Base-by-base conservation (phyloP, 139 green algal genomes). In the Coelastrella sp. region DNA sequence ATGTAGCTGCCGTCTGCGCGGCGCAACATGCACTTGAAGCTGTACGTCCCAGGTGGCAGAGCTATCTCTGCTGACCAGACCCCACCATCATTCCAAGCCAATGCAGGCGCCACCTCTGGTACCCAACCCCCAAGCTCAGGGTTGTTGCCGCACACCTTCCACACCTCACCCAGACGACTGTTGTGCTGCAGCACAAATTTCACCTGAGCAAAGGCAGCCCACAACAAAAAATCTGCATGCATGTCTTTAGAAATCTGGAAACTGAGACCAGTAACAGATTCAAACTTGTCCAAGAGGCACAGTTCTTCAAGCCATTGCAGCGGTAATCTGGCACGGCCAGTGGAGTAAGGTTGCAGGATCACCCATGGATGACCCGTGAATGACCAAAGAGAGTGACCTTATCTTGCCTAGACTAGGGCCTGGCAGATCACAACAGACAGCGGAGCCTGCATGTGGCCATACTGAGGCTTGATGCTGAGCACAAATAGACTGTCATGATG, bases 21-120 rank as follows among this genome's bases (percentile, higher is more conserved):
- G 20, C 84, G 66, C 84, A 88, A 57, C 68, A 88, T 81, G 84
- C 84, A 83, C 87, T 91, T 91, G 87, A 91, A 91, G 15, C 11
- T 75, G 79, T 91, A 79, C 12, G 85, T 61, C 8, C 87, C 87
- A 20, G 87, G 87, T 61, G 87, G 78, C 25, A 91, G 78, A 7
- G 76, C n/a, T 10, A 91, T 56, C 87, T 85, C 87, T 24, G 78
- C 63, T 25, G 17, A 73, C 87, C 87, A 91, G 49, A 82, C 60
- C 63, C 79, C 87, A 9, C 78, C 87, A 65, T 91, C 87, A 61
- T 27, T 24, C 87, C 78, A 91, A 11, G 49, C 17, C 49, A 87
- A 22, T 15, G 63, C 20, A 56, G 78, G 87, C 3, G 78, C 57
- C 27, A 91, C 78, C 61, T 86, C 87, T 35, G 87, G 87, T 8